Evolutionary conservation across 106 monocot species (phyloP).

Genomic region (Dendrobium catenatum): DNA sequence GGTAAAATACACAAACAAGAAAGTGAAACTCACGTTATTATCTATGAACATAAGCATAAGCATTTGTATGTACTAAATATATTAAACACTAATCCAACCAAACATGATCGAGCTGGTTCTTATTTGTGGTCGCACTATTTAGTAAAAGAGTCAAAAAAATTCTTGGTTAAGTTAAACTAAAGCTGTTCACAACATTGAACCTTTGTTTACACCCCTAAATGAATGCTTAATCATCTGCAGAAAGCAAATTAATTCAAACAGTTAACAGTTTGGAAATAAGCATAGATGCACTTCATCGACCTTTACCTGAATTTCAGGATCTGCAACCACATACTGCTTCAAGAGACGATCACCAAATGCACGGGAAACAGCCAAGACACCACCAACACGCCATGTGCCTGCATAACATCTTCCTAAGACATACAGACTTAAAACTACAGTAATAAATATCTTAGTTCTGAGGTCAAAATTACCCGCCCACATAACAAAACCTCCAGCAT

Average conservation of each 20-base stretch:
- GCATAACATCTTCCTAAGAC: not conserved
- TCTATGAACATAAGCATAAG: not conserved
- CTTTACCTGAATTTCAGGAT: conserved; percentile 76
- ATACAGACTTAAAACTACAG: not conserved
- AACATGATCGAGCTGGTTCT: not conserved
- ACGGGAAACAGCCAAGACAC: conserved; percentile 84
- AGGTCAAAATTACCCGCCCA: conserved; percentile 61
- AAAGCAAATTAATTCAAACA: too few relatives aligned
- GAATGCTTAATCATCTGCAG: too few relatives aligned
- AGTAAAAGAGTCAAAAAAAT: too few relatives aligned
- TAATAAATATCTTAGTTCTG: not conserved
- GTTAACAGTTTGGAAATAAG: too few relatives aligned
- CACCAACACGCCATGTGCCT: conserved; percentile 93
- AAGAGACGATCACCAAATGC: conserved; percentile 81
- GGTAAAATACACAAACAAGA: too few relatives aligned
- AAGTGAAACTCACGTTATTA: too few relatives aligned
- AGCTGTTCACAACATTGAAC: not conserved
- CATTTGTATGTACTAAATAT: not conserved
- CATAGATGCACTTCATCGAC: not conserved
- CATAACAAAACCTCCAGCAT: conserved; percentile 94
- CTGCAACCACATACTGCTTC: conserved; percentile 83
- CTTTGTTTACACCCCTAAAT: not conserved
- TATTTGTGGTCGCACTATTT: not conserved
- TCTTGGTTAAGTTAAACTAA: too few relatives aligned
- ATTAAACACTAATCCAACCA: not conserved